A percentile compares a stretch with the other conserved stretches of the same genome.
Evolutionary conservation across 768 basidiomycete genomes (phyloP).

Genomic region (Pisolithus orientalis): DNA sequence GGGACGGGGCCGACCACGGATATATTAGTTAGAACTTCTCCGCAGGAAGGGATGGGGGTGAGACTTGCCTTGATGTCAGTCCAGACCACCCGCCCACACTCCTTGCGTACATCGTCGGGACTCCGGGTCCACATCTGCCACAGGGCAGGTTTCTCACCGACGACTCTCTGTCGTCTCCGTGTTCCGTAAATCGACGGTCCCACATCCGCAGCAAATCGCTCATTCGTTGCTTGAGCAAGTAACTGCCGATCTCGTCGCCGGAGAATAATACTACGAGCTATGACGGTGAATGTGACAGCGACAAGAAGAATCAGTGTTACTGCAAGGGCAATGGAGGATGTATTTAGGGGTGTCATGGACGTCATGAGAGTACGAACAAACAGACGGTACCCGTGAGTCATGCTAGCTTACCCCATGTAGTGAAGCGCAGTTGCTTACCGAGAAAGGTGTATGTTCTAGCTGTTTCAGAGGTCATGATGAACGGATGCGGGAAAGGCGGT

Average conservation of each 20-base stretch:
- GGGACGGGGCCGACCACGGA: background rate
- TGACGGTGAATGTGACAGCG: slow-evolving; percentile 57
- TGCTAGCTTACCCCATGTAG: too few species aligned
- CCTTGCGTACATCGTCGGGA: slow-evolving; percentile 3
- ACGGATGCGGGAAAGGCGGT: too few species aligned
- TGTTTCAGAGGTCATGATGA: too few species aligned
- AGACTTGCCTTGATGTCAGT: slow-evolving; percentile 19
- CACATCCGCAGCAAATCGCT: slow-evolving; percentile 28
- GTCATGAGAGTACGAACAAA: background rate
- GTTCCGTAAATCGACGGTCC: slow-evolving; percentile 34
- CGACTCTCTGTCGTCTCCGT: slow-evolving; percentile 17
- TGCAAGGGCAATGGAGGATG: slow-evolving; percentile 38
- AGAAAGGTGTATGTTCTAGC: too few species aligned
- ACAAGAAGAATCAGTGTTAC: slow-evolving; percentile 69
- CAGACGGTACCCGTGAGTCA: too few species aligned
- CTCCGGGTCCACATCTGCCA: slow-evolving; percentile 22
- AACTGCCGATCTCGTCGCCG: slow-evolving; percentile 53
- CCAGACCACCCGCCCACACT: slow-evolving; percentile 20
- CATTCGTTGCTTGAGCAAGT: slow-evolving; percentile 57
- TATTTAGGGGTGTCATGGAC: background rate
- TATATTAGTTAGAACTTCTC: background rate
- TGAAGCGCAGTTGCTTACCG: too few species aligned
- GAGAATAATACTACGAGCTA: slow-evolving; percentile 58
- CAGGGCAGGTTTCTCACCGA: slow-evolving; percentile 26
- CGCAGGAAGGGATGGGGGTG: background rate